phyloP scores from a whole-genome alignment of 257 asterid genomes.

The Nicotiana tabacum region DNA sequence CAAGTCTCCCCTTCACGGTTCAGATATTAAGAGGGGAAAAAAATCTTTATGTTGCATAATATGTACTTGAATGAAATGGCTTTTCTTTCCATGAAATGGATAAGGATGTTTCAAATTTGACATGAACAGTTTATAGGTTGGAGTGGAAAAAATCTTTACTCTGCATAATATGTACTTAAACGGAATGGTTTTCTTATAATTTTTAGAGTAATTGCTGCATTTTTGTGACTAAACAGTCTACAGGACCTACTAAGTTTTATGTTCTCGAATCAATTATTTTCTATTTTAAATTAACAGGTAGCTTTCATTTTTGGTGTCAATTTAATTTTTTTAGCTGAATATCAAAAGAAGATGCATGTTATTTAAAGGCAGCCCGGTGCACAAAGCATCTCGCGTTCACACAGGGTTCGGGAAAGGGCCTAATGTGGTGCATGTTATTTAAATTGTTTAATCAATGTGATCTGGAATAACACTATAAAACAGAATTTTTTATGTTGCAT shows the following conservation, averaged over 20 bases:
- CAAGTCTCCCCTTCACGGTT: no score
- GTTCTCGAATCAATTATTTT: not conserved
- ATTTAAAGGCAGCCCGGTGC: no score
- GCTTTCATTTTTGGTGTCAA: not conserved
- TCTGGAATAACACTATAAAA: not conserved
- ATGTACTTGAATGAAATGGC: not conserved
- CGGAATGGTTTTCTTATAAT: no score
- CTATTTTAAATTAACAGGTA: not conserved
- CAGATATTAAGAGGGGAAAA: not conserved
- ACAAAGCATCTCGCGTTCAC: no score
- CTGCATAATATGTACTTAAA: no score
- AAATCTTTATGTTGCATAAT: not conserved
- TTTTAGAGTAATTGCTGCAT: not conserved
- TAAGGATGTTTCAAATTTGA: not conserved
- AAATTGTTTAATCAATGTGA: not conserved
- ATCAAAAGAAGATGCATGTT: not conserved
- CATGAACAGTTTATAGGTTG: no score
- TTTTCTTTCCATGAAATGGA: not conserved
- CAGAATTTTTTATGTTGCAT: not conserved
- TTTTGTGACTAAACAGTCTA: not conserved
- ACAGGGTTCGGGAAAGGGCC: no score
- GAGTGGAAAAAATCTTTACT: no score
- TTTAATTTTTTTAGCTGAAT: not conserved
- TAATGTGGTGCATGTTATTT: not conserved
- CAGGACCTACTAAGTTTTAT: not conserved